Conservation (phyloP, 2,329 filamentous ascomycete species). For the Mycosphaerella arachidis region DNA sequence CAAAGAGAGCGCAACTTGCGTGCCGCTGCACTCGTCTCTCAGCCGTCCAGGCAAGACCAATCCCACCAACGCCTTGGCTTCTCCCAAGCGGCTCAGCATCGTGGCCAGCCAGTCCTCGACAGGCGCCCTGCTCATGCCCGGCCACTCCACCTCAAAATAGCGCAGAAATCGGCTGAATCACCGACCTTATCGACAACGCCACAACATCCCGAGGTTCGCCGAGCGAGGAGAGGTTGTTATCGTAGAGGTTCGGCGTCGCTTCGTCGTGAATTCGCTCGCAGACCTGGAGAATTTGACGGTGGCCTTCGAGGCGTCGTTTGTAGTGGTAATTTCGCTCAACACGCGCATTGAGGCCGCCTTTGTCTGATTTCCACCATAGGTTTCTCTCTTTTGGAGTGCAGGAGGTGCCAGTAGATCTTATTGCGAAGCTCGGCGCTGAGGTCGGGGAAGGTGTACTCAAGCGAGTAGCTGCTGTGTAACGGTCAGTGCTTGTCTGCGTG, state of each 20-base stretch:
- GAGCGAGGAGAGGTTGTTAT: conserved; percentile 31
- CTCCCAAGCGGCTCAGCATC: too few species aligned
- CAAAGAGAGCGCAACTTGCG: neutral
- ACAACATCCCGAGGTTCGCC: neutral
- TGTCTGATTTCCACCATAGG: neutral
- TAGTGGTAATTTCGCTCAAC: neutral
- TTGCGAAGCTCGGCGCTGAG: neutral
- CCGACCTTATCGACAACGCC: neutral
- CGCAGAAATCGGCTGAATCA: neutral
- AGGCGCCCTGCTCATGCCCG: too few species aligned
- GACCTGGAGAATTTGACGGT: conserved; percentile 17
- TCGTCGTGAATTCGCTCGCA: conserved; percentile 39
- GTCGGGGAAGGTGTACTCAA: neutral
- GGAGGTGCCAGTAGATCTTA: neutral
- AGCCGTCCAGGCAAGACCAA: neutral
- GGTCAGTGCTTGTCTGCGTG: too few species aligned
- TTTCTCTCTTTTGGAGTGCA: neutral
- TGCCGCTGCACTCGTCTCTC: neutral
- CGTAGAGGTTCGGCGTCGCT: conserved; percentile 44
- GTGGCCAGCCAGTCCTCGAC: too few species aligned
- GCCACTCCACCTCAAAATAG: too few species aligned
- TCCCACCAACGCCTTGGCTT: neutral
- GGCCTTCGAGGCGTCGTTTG: neutral
- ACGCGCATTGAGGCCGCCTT: neutral
- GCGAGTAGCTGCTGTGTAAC: too few species aligned